A percentile compares a stretch with the other conserved stretches of the same genome.
These are phyloP conservation scores for Mrakia blollopis DNA, from an alignment of 768 basidiomycete genomes.

Conservation along the genomic window DNA sequence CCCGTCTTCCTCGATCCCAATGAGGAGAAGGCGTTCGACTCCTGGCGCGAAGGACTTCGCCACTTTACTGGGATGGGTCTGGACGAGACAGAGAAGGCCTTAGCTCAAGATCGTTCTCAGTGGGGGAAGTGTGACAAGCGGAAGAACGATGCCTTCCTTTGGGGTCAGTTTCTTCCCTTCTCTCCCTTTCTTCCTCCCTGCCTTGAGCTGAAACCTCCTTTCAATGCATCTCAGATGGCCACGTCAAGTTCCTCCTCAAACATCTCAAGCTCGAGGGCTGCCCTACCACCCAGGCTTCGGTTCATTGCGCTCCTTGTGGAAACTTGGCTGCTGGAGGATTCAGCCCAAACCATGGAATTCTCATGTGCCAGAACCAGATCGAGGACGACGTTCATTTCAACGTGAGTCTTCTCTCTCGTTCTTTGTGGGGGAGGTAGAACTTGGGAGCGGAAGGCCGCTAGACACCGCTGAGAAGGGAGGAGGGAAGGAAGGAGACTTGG, in stretches of 20 bases:
- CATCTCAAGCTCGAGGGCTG: conserved; percentile 60
- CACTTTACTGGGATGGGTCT: neutral
- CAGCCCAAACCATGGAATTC: conserved; percentile 64
- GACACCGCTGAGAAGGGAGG: neutral
- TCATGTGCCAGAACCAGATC: conserved; percentile 81
- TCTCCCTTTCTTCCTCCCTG: neutral
- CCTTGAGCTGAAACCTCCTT: neutral
- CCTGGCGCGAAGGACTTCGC: neutral
- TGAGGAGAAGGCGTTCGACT: neutral
- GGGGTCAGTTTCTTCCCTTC: neutral
- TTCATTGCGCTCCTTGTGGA: conserved; percentile 82
- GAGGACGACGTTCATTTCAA: conserved; percentile 76
- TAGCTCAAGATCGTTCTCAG: neutral
- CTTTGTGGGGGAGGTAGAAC: too few species aligned
- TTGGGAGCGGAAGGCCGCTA: too few species aligned
- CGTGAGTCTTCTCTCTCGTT: conserved; percentile 8
- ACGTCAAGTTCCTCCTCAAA: conserved; percentile 83
- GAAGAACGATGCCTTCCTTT: neutral
- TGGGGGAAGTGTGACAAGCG: neutral
- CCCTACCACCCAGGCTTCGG: conserved; percentile 49
- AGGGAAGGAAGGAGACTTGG: neutral
- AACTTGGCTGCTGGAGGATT: conserved; percentile 72
- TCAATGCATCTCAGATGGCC: conserved; percentile 62
- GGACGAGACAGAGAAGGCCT: neutral
- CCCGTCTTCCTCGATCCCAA: neutral